phyloP scores from a whole-genome alignment of 2,329 filamentous ascomycete genomes.

The Leptographium procerum region DNA sequence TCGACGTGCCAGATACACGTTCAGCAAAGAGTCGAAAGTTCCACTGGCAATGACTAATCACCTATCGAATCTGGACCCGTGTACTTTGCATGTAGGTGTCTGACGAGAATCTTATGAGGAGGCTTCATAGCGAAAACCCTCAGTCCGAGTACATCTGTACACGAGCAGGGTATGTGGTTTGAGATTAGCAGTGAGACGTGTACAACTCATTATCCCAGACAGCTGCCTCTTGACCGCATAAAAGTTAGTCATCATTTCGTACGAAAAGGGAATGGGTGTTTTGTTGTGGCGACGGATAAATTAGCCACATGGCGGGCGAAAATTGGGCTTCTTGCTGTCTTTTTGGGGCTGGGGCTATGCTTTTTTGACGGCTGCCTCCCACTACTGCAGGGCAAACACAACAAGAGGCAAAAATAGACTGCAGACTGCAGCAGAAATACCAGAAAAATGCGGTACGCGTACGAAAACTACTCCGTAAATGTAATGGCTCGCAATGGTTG shows the following conservation, averaged over 20 bases:
- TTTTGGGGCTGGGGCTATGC: slow-evolving; percentile 1
- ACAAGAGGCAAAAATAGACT: neutral
- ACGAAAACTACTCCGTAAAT: too few species aligned
- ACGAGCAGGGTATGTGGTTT: too few species aligned
- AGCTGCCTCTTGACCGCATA: too few species aligned
- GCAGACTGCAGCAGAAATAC: neutral
- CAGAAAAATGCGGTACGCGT: neutral
- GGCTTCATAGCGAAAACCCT: neutral
- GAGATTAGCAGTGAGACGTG: neutral
- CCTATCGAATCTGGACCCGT: neutral
- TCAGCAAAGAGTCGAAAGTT: neutral
- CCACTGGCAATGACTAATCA: neutral
- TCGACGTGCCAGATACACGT: neutral
- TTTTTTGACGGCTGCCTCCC: slow-evolving; percentile 5
- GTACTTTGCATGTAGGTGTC: neutral
- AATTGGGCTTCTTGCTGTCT: neutral
- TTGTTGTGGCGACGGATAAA: neutral
- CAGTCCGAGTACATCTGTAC: too few species aligned
- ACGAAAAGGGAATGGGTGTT: neutral
- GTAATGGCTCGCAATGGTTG: neutral
- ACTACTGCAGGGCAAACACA: slow-evolving; percentile 6
- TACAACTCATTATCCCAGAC: neutral
- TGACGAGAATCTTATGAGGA: neutral
- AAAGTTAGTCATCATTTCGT: neutral
- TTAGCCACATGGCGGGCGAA: neutral